Conservation (phyloP, 768 basidiomycete species). For the Agaricus sinodeliciosus region DNA sequence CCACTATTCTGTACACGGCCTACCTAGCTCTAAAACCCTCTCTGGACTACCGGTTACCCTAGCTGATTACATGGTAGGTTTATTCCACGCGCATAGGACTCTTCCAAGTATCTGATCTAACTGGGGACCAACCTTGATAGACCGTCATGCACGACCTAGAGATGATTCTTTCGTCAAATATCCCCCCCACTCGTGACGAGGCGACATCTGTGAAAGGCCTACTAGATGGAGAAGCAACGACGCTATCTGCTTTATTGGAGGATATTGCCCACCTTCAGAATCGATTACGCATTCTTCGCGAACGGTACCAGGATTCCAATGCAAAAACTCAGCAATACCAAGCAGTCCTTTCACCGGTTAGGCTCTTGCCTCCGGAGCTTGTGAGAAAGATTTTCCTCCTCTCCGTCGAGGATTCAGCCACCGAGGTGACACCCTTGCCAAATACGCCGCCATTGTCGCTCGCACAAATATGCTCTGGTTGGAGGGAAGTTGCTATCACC, state of each 20-base stretch:
- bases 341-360: not conserved
- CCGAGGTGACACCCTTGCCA: not conserved
- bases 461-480: slow-evolving; percentile 1
- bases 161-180: not conserved
- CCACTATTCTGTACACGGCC: too few relatives aligned
- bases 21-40: too few relatives aligned
- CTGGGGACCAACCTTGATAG: not conserved
- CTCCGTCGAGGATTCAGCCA: not conserved
- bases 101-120: not conserved
- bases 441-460: not conserved
- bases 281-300: not conserved
- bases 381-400: not conserved
- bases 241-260: not conserved
- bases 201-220: not conserved
- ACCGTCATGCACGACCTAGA: not conserved
- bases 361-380: not conserved
- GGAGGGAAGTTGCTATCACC: not conserved
- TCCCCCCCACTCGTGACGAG: not conserved
- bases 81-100: not conserved
- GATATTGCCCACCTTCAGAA: not conserved
- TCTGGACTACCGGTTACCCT: not conserved
- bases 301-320: not conserved
- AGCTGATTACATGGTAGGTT: not conserved
- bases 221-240: not conserved
- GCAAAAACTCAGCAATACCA: not conserved